Evolutionary conservation across 1,284 basidiomycete species (phyloP).

Genomic region (Kalmanozyma brasiliensis): DNA sequence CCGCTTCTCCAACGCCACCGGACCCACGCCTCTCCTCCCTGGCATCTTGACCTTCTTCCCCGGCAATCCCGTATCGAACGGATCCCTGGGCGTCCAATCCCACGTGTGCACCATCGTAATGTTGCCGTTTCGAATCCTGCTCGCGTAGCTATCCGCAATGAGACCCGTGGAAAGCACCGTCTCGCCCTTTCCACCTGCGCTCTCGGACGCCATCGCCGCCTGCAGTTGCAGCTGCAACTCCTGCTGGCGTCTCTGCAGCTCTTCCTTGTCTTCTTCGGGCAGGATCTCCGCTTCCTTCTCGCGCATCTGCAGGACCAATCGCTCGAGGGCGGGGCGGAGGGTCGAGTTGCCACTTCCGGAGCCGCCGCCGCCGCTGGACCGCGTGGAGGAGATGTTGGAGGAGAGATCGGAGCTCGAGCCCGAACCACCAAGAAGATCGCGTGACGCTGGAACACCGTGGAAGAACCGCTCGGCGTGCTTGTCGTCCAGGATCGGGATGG

Average conservation of each 20-base stretch:
- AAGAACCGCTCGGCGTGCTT: constrained; percentile 64
- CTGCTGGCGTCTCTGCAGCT: constrained; percentile 45
- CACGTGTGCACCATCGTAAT: constrained; percentile 61
- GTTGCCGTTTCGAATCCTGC: constrained; percentile 48
- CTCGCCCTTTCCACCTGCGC: constrained; percentile 29
- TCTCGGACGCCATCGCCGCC: constrained; percentile 42
- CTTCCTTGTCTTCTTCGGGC: constrained; percentile 45
- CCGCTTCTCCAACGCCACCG: constrained; percentile 40
- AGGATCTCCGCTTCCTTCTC: constrained; percentile 41
- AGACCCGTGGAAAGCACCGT: constrained; percentile 33
- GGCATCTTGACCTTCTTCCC: constrained; percentile 31
- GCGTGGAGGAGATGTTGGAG: constrained; percentile 50
- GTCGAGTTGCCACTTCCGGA: constrained; percentile 57
- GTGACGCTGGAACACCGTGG: constrained; percentile 60
- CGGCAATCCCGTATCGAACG: constrained; percentile 40
- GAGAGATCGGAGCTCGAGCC: constrained; percentile 50
- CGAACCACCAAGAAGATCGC: constrained; percentile 55
- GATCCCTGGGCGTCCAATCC: constrained; percentile 55
- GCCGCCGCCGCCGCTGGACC: constrained; percentile 49
- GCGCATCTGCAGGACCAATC: constrained; percentile 46
- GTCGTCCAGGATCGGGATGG: constrained; percentile 61
- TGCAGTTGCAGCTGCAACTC: constrained; percentile 51
- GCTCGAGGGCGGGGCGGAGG: constrained; percentile 52
- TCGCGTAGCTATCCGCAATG: constrained; percentile 48
- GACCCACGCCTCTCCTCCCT: constrained; percentile 24